Base-by-base conservation (phyloP, 2,329 filamentous ascomycete genomes). In the Hortaea werneckii region DNA sequence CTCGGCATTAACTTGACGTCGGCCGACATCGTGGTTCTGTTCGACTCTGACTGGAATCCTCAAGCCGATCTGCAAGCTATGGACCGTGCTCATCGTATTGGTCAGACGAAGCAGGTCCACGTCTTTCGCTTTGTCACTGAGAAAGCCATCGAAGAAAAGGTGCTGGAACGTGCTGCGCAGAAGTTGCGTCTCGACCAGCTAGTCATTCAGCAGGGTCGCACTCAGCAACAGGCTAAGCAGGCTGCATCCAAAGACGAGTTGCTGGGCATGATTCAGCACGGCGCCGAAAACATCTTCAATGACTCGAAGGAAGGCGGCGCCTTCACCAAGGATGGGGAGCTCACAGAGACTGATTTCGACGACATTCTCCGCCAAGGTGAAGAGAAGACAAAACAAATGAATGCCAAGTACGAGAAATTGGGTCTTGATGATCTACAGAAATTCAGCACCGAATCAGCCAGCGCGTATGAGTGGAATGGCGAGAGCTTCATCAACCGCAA, bases 1-100 rank as follows among this genome's bases (percentile, higher is more conserved):
- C 71, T 98, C 45, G 92, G 92, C 59, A 98, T 98, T 73, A 98
- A 98, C 64, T 71, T 98, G 62, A 98, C 92, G 0, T 83, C 78
- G 50, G 92, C 92, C 46, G 92, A 98, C 58, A 95, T 96, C 60
- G 92, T 98, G 48, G 79, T 98, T 29, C 78, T 98, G 5, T 98
- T 92, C 61, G 92, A 98, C 65, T 95, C 89, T 58, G 92, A 98
- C 64, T 98, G 92, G 92, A 96, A 95, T 60, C 92, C 92, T 7
- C 92, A 98, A 67, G 92, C 92, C 12, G 92, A 98, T 79, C 70
- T 98, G 49, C 92, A 98, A 67, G 92, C 92, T 46, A 98, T 98
- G 92, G 92, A 98, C 61, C 86, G 92, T 63, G 92, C 92, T 43
- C 92, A 98, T 70, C 87, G 92, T 70, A 98, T 98, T 57, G 92